Conservation (phyloP, 306 rosid genomes). For the Rosa lucieae region DNA sequence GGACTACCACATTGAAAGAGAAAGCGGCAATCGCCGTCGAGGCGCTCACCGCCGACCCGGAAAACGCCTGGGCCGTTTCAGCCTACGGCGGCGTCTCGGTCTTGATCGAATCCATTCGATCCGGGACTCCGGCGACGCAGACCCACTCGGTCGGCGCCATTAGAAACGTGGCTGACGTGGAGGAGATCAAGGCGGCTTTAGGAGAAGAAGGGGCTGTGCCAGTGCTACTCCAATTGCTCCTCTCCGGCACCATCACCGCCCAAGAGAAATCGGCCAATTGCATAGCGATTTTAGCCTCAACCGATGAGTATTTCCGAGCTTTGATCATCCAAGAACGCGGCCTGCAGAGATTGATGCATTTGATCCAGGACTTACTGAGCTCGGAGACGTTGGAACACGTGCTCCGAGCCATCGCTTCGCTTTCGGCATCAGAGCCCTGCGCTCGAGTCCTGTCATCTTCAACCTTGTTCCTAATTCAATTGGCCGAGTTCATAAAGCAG, state of each 20-base stretch:
- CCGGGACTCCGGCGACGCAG: slow-evolving; percentile 44
- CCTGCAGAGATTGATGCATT: slow-evolving; percentile 43
- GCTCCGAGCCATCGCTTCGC: slow-evolving; percentile 39
- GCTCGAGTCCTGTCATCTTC: slow-evolving; percentile 42
- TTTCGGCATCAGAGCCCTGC: slow-evolving; percentile 40
- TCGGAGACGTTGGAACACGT: slow-evolving; percentile 40
- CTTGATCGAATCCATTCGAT: slow-evolving; percentile 49
- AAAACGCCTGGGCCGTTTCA: slow-evolving; percentile 57
- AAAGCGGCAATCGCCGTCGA: slow-evolving; percentile 52
- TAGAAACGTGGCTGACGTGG: slow-evolving; percentile 40
- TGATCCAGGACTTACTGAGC: slow-evolving; percentile 46
- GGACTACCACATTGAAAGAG: slow-evolving; percentile 36
- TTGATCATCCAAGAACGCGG: slow-evolving; percentile 47
- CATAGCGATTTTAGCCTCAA: slow-evolving; percentile 41
- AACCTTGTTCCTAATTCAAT: slow-evolving; percentile 38
- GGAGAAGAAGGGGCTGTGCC: slow-evolving; percentile 58
- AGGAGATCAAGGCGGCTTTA: slow-evolving; percentile 37
- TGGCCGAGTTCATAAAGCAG: slow-evolving; percentile 47
- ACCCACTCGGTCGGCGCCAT: slow-evolving; percentile 47
- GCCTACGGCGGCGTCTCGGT: slow-evolving; percentile 54
- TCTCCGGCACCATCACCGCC: slow-evolving; percentile 36
- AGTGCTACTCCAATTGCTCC: slow-evolving; percentile 38
- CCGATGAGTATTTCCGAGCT: slow-evolving; percentile 49
- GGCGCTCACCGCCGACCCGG: slow-evolving; percentile 45
- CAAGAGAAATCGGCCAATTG: slow-evolving; percentile 47